Percentiles rank a stretch among this genome's conserved stretches.
phyloP scores from a whole-genome alignment of 345 rosid species.

The Excoecaria cochinchinensis region DNA sequence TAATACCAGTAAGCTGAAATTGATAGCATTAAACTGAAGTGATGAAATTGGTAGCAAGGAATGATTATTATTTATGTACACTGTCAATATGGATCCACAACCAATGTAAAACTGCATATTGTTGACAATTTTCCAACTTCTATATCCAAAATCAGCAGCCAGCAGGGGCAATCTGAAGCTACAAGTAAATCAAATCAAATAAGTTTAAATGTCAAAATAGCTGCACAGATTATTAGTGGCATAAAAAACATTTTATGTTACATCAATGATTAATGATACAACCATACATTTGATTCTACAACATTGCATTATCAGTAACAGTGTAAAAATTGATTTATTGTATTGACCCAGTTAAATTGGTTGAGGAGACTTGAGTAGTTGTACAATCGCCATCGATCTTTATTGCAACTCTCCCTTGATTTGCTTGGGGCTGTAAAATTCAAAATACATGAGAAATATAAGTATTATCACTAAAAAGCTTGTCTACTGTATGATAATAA shows the following conservation, averaged over 20 bases:
- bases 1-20: no score
- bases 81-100: no score
- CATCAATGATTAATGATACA: not conserved
- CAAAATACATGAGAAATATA: not conserved
- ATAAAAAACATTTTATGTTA: not conserved
- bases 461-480: not conserved
- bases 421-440: slow-evolving; percentile 4
- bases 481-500: not conserved
- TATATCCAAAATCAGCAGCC: not conserved
- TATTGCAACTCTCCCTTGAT: not conserved
- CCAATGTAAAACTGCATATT: no score
- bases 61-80: no score
- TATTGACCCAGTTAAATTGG: not conserved
- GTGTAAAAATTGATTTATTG: not conserved
- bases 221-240: not conserved
- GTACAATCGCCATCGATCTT: not conserved
- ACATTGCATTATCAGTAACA: not conserved
- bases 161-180: no score
- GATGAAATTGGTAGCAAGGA: no score
- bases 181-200: not conserved
- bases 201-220: not conserved
- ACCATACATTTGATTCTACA: not conserved
- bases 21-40: no score
- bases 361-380: not conserved
- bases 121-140: no score